Evolutionary conservation across 768 basidiomycete genomes (phyloP).

Genomic region (Lactarius evosmus): DNA sequence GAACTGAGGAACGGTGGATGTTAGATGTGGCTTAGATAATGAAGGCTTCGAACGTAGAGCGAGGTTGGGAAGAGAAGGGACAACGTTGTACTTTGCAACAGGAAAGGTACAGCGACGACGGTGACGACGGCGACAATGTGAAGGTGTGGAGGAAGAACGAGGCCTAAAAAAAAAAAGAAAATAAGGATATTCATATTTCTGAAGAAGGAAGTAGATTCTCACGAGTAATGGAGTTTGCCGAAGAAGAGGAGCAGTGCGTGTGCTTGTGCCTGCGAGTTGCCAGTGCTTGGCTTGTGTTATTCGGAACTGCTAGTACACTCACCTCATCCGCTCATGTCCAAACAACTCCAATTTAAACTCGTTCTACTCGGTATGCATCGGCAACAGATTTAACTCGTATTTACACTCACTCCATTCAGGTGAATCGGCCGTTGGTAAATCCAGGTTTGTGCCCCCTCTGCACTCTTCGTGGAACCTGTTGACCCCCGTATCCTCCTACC

Average conservation of each 20-base stretch:
- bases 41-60: constrained; percentile 1
- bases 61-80: constrained; percentile 6
- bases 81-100: constrained; percentile 27
- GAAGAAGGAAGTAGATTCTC: not conserved
- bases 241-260: not conserved
- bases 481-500: constrained; percentile 32
- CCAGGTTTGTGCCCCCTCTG: constrained; percentile 52
- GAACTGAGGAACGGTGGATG: constrained; percentile 19
- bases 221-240: constrained; percentile 5
- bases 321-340: constrained; percentile 62
- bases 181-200: not conserved
- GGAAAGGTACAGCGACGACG: constrained; percentile 18
- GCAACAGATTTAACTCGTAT: not conserved
- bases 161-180: not conserved
- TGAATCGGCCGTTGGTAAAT: constrained; percentile 97
- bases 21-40: constrained; percentile 14
- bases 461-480: constrained; percentile 28
- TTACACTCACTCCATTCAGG: constrained; percentile 46
- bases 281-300: not conserved
- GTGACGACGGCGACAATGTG: constrained; percentile 21
- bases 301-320: constrained; percentile 11
- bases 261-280: not conserved
- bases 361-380: constrained; percentile 78
- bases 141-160: constrained; percentile 21
- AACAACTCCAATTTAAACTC: constrained; percentile 93